Base-by-base conservation (phyloP, 371 early-diverging fungal genomes). In the Dichotomocladium elegans region DNA sequence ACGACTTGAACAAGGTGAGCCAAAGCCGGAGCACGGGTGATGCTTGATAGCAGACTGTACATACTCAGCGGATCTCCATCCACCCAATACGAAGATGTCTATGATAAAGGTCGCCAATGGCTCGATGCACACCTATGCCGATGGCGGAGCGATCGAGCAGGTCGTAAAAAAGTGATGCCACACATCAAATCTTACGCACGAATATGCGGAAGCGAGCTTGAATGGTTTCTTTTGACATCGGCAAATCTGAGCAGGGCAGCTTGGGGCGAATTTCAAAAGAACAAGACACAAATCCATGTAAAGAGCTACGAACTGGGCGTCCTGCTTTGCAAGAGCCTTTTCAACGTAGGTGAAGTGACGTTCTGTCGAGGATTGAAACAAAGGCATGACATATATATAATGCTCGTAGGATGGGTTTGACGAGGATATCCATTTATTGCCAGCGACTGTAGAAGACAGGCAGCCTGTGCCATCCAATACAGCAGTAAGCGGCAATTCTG, bases 261-360 rank as follows among this genome's bases (percentile, higher is more conserved):
- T 0, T 80, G 80, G 80, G 83, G 83, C 0, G 51, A 57, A 9
- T 57, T 72, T 15, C 70, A 83, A 55, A 70, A 72, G 60, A 62
- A 77, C 6, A 55, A 61, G 12, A 55, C 60, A 7, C 80, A 83
- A 55, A 53, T 83, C 0, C 54, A 67, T 51, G 74, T 83, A 17
- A 69, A 81, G 11, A 79, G 75, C 40, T 87, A 79, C 51, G 87
- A 87, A 49, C 61, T 85, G 0, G 85, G 85, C 0, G 78, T 85
- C 2, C 53, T 85, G 8, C 22, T 80, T 15, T 70, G 61, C 35
- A 79, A 79, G 0, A 60, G 63, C 8, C 45, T 79, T 17, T 81
- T 69, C 46, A 64, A 84, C 68, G 80, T 76, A 55, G 22, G 46
- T 24, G 12, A 15, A 9, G 31, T 52, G 19, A 2, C 7, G 4